Conservation (phyloP, 2,329 filamentous ascomycete species). For the Fusarium oligoseptatum region DNA sequence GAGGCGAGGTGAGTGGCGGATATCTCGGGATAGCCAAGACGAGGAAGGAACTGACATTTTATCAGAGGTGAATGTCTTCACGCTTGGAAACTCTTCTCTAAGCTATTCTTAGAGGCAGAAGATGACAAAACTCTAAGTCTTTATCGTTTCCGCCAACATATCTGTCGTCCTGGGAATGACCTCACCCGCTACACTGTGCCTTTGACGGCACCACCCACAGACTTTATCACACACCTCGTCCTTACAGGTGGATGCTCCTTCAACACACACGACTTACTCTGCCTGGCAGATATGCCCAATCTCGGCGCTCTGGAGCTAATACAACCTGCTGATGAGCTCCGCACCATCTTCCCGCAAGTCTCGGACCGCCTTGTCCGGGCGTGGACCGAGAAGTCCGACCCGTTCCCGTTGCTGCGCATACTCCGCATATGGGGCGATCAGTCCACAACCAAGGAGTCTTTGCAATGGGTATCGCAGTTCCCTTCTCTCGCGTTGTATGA, state of each 20-base stretch:
- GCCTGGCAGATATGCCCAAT: conserved; percentile 58
- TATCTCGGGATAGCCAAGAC: not conserved
- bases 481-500: conserved; percentile 62
- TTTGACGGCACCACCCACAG: conserved; percentile 51
- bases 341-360: conserved; percentile 52
- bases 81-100: conserved; percentile 57
- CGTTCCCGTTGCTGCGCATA: conserved; percentile 63
- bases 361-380: conserved; percentile 61
- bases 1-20: conserved; percentile 53
- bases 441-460: conserved; percentile 55
- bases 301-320: conserved; percentile 63
- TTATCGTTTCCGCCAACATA: conserved; percentile 56
- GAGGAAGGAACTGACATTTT: not conserved
- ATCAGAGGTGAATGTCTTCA: conserved; percentile 54
- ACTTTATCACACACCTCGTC: conserved; percentile 58
- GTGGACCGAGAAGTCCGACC: conserved; percentile 57
- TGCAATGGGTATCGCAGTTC: conserved; percentile 58
- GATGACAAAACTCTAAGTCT: conserved; percentile 53
- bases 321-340: conserved; percentile 51
- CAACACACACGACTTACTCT: conserved; percentile 55
- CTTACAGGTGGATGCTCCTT: conserved; percentile 55
- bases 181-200: conserved; percentile 55
- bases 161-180: conserved; percentile 52
- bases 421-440: conserved; percentile 60
- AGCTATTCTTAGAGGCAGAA: conserved; percentile 49